Evolutionary conservation across 2,329 filamentous ascomycete species (phyloP).

Genomic region (Aureobasidium uvarum): DNA sequence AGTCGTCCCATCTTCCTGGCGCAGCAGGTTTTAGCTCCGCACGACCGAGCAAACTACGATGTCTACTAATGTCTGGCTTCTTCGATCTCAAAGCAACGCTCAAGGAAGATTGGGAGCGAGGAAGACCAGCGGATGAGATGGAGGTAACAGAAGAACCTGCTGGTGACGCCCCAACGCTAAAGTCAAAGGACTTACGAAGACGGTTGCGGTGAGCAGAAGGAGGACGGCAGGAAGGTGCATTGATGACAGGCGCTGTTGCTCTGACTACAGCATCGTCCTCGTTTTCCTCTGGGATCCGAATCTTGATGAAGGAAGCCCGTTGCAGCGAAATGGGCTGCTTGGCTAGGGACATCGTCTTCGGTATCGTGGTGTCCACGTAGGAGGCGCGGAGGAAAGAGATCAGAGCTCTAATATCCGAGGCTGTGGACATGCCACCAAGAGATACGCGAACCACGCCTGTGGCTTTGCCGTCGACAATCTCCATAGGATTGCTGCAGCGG

Average conservation of each 20-base stretch:
- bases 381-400: slow-evolving; percentile 44
- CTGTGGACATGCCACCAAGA: slow-evolving; percentile 84
- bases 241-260: not conserved
- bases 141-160: not conserved
- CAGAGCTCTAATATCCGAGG: slow-evolving; percentile 70
- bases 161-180: not conserved
- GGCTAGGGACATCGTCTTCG: not conserved
- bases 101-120: slow-evolving; percentile 14
- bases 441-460: slow-evolving; percentile 85
- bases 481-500: slow-evolving; percentile 78
- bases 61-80: not conserved
- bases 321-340: not conserved
- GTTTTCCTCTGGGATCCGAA: not conserved
- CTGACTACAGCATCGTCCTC: not conserved
- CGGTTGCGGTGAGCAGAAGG: slow-evolving; percentile 11
- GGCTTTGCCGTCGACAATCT: slow-evolving; percentile 78
- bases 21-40: not conserved
- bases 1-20: slow-evolving; percentile 1
- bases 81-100: not conserved
- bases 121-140: not conserved
- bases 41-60: not conserved
- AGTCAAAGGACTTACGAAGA: slow-evolving; percentile 10
- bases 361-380: slow-evolving; percentile 33
- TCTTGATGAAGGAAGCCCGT: slow-evolving; percentile 14
- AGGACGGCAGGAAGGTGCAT: not conserved